A percentile compares a stretch with the other conserved stretches of the same genome.
Evolutionary conservation across 768 basidiomycete species (phyloP).

Genomic region (Rhizopogon vesiculosus): DNA sequence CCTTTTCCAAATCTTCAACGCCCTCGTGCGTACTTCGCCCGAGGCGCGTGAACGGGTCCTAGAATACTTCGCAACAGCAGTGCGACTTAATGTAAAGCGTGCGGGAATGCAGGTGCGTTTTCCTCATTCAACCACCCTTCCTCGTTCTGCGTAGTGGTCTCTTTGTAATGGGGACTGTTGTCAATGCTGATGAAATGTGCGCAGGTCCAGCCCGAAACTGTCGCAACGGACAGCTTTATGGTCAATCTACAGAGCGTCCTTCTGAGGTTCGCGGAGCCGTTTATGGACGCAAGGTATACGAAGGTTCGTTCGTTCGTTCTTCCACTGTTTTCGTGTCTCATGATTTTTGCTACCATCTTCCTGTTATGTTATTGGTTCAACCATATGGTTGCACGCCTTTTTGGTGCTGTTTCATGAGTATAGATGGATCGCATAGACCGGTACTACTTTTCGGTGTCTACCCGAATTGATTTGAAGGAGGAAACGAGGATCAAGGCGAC

Average conservation of each 20-base stretch:
- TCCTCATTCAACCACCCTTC: background rate
- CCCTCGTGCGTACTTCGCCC: constrained; percentile 79
- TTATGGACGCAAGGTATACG: constrained; percentile 86
- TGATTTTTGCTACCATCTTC: background rate
- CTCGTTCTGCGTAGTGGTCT: background rate
- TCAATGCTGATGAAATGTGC: background rate
- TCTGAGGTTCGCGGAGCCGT: constrained; percentile 85
- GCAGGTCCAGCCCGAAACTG: constrained; percentile 79
- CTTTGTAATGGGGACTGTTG: too few species aligned
- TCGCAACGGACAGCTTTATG: constrained; percentile 91
- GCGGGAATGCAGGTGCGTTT: constrained; percentile 79
- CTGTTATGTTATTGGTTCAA: background rate
- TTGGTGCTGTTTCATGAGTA: background rate
- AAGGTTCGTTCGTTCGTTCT: constrained; percentile 48
- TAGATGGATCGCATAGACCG: constrained; percentile 92
- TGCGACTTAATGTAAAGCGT: constrained; percentile 76
- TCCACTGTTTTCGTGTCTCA: constrained; percentile 2
- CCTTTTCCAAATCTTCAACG: constrained; percentile 84
- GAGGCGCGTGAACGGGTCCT: constrained; percentile 79
- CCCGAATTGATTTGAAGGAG: constrained; percentile 72
- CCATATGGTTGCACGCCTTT: background rate
- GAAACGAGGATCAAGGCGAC: constrained; percentile 95
- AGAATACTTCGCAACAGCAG: constrained; percentile 70
- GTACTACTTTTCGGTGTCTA: constrained; percentile 68
- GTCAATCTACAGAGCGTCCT: constrained; percentile 83